Conservation (phyloP, 2,329 filamentous ascomycete genomes). For the Penicillium sp. region DNA sequence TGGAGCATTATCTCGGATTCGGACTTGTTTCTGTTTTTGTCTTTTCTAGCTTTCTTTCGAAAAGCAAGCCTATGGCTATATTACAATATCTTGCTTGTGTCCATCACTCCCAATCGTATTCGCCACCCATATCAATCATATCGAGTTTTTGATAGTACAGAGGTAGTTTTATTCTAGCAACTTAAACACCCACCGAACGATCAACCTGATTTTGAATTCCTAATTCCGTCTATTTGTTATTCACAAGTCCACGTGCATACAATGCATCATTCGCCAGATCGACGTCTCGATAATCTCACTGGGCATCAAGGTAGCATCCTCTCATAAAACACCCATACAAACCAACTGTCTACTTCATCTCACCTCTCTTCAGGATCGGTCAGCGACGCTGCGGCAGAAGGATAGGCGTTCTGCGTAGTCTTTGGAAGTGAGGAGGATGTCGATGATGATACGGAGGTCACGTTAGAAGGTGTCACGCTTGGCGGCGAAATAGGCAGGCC, state of each 20-base stretch:
- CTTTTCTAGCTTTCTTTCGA: not conserved
- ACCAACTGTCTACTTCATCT: not conserved
- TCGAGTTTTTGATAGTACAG: not conserved
- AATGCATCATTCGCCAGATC: not conserved
- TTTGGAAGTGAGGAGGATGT: not conserved
- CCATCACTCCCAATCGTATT: not conserved
- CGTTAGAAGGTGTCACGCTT: slow-evolving; percentile 1
- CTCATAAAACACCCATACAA: not conserved
- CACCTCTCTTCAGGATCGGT: not conserved
- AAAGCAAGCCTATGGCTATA: not conserved
- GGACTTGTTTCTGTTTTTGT: not conserved
- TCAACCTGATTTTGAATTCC: no score
- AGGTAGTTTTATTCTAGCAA: no score
- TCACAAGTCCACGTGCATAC: not conserved
- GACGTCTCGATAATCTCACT: not conserved
- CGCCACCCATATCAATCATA: not conserved
- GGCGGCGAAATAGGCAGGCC: not conserved
- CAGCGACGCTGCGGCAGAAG: not conserved
- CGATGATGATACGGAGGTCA: not conserved
- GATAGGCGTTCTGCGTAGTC: not conserved
- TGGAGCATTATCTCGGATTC: slow-evolving; percentile 1
- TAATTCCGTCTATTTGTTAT: no score
- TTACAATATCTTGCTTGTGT: not conserved
- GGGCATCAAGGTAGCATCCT: not conserved
- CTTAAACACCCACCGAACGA: no score